Base-by-base conservation (phyloP, 192 early-diverging fungal genomes). In the Backusella morwellensis region DNA sequence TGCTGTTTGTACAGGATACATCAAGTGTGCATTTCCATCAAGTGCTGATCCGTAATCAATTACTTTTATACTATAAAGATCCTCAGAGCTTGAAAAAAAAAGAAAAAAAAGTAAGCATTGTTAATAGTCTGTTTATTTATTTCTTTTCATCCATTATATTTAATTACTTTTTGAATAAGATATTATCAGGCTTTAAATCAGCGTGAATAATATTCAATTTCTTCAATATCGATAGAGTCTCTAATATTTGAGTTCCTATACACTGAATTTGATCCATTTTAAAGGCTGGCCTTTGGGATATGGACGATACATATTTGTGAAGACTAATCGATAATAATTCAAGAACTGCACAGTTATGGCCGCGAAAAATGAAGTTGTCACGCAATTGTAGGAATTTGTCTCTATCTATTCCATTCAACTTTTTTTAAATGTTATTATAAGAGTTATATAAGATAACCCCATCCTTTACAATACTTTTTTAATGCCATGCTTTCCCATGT, bases 41-140 rank as follows among this genome's bases (percentile, higher is more conserved):
- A 97, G 98, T 1, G 98, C 97, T 1, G 95, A 96, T 26, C 98
- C 98, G 86, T 97, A 98, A 86, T 99, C 98, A 75, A 99, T 99
- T 14, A 99, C 92, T 82, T 98, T 99, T 81, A 98, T 93, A 9
- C 89, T 89, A 0, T 97, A 95, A 56, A 93, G 92, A 77, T 96
- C 94, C 72, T 95, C 94, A 74, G 94, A 84, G 70, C 95, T 95
- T 52, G 0, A 63, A 42, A 79, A 69, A 50, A 50, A 5, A 63
- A 63, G 36, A 79, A 69, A 50, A 50, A 5, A 63, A 69, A 14
- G 83, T 70, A 94, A 93, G 32, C 3, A 32, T 68, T 32, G 21
- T n/a, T 26, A 15, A 35, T 12, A 71, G 26, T 35, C n/a, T 26
- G 19, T 56, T 23, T 29, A 41, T 70, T 41, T 35, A 19, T 44